phyloP scores from a whole-genome alignment of 2,329 filamentous ascomycete species.

The Aspergillus sp. region DNA sequence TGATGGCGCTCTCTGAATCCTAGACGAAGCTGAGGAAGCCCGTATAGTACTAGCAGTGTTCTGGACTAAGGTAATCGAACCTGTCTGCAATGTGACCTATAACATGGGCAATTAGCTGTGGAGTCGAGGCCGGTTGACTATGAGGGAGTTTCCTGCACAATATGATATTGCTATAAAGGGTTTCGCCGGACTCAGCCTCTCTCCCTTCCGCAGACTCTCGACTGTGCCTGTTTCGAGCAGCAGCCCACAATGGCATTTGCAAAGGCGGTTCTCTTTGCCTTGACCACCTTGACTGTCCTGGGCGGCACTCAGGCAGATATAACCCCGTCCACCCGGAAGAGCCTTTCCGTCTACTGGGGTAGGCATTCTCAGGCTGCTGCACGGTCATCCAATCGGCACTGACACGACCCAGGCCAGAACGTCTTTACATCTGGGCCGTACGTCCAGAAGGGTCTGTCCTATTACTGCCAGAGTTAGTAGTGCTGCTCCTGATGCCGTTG shows the following conservation, averaged over 20 bases:
- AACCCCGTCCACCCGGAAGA: slow-evolving; percentile 22
- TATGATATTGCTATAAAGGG: too few relatives aligned
- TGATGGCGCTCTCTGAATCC: too few relatives aligned
- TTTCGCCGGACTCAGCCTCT: too few relatives aligned
- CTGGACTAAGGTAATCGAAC: too few relatives aligned
- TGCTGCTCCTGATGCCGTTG: background rate
- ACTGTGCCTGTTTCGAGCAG: background rate
- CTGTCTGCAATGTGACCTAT: too few relatives aligned
- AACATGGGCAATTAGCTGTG: too few relatives aligned
- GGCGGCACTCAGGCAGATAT: background rate
- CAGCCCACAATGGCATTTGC: background rate
- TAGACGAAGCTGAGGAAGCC: too few relatives aligned
- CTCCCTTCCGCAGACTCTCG: too few relatives aligned
- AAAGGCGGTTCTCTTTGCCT: background rate
- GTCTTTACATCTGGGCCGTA: slow-evolving; percentile 36
- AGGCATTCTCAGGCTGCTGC: background rate
- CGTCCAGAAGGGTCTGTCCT: slow-evolving; percentile 45
- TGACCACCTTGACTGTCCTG: background rate
- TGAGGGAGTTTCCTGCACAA: too few relatives aligned
- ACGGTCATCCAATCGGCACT: background rate
- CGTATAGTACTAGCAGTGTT: too few relatives aligned
- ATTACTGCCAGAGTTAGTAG: slow-evolving; percentile 48
- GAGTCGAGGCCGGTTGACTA: too few relatives aligned
- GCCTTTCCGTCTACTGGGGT: slow-evolving; percentile 56
- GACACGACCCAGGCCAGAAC: slow-evolving; percentile 44